Percentiles rank a stretch among this genome's conserved stretches.
phyloP scores from a whole-genome alignment of 352 stramenopile species.

The Globisporangium nagaii region DNA sequence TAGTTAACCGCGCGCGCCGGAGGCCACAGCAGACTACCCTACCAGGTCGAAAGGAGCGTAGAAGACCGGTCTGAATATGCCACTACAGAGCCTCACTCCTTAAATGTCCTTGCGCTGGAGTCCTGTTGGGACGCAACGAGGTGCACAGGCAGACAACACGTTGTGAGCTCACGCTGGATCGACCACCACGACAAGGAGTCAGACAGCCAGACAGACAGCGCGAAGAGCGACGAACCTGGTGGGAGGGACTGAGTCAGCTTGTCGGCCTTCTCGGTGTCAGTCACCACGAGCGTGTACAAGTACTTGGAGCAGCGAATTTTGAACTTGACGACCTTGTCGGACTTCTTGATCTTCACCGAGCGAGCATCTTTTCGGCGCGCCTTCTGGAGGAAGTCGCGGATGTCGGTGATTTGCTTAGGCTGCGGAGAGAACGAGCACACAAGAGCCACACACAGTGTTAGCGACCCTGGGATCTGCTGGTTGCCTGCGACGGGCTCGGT shows the following conservation, averaged over 20 bases:
- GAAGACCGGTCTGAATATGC: constrained; percentile 83
- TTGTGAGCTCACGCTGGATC: not conserved
- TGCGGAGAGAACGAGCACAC: constrained; percentile 28
- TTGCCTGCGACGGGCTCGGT: not conserved
- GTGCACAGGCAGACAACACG: not conserved
- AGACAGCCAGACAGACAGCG: not conserved
- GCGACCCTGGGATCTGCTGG: not conserved
- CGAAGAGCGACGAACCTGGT: constrained; percentile 74
- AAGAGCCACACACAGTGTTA: constrained; percentile 6
- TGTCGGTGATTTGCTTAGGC: constrained; percentile 99
- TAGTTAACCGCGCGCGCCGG: not conserved
- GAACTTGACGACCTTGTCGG: constrained; percentile 97
- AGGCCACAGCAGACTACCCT: constrained; percentile 3
- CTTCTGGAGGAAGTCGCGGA: constrained; percentile 99
- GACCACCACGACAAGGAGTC: not conserved
- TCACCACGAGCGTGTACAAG: constrained; percentile 98
- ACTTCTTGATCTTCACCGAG: constrained; percentile 99
- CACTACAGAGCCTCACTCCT: constrained; percentile 37
- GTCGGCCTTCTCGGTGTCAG: constrained; percentile 98
- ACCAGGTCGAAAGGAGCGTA: constrained; percentile 30
- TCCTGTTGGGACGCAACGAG: constrained; percentile 28
- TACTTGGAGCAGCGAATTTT: constrained; percentile 99
- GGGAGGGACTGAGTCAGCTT: constrained; percentile 99
- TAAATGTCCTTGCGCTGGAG: constrained; percentile 92
- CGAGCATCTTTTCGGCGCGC: constrained; percentile 96